phyloP scores from a whole-genome alignment of 148 eudicot species.

The Vaccinium corymbosum region DNA sequence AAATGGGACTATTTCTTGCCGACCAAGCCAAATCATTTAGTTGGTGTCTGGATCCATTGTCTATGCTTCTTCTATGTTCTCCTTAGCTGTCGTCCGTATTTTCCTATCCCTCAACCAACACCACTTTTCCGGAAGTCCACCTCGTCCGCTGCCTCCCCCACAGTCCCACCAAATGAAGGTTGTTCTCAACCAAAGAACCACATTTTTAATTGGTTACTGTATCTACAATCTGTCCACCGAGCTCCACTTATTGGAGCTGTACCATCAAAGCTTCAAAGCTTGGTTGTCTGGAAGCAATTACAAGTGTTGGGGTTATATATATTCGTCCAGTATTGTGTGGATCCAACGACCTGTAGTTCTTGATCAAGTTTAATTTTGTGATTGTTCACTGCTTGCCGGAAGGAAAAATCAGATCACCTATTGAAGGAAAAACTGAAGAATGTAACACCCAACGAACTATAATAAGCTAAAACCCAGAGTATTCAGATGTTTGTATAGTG shows the following conservation, averaged over 20 bases:
- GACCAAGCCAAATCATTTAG: conserved; percentile 1
- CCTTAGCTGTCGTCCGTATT: too few relatives aligned
- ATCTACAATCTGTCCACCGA: background rate
- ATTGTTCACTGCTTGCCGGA: background rate
- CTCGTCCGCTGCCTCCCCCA: background rate
- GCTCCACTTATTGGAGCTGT: background rate
- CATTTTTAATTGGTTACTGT: background rate
- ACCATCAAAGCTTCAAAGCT: background rate
- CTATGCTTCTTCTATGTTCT: background rate
- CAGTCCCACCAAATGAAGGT: background rate
- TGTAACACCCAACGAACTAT: background rate
- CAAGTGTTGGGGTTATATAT: background rate
- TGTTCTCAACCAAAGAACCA: background rate
- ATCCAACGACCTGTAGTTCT: background rate
- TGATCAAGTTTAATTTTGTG: background rate
- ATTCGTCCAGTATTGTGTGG: background rate
- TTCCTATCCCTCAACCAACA: too few relatives aligned
- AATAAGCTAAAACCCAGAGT: background rate
- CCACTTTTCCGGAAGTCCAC: background rate
- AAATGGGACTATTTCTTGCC: conserved; percentile 3
- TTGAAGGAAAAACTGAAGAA: background rate
- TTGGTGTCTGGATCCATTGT: conserved; percentile 8
- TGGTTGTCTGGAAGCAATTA: background rate
- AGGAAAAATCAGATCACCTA: background rate
- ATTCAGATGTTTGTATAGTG: background rate